phyloP scores from a whole-genome alignment of 306 rosid species.

The Quercus alba region DNA sequence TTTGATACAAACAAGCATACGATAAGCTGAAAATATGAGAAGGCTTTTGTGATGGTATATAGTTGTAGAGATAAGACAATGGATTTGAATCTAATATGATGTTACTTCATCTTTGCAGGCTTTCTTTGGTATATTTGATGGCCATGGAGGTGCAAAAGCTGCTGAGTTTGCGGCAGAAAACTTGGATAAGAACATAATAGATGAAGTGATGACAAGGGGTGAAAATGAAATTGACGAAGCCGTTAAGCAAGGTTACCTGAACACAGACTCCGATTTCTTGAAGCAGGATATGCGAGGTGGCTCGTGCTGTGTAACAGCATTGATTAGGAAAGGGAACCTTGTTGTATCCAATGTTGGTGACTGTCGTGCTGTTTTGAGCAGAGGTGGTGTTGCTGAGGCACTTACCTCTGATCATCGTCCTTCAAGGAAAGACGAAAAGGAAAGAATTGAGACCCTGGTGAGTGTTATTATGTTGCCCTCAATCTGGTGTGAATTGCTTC shows the following conservation, averaged over 20 bases:
- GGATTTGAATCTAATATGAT: constrained; percentile 19
- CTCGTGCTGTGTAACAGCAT: constrained; percentile 81
- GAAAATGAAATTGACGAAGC: constrained; percentile 59
- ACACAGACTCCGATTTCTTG: constrained; percentile 71
- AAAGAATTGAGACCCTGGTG: constrained; percentile 72
- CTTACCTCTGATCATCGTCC: constrained; percentile 91
- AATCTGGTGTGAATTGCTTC: not conserved
- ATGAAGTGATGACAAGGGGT: constrained; percentile 46
- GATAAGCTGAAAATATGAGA: not conserved
- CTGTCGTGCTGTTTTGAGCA: constrained; percentile 93
- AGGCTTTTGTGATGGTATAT: not conserved
- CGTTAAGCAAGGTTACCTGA: constrained; percentile 77
- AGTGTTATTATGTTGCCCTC: constrained; percentile 10
- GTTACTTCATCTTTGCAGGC: constrained; percentile 54
- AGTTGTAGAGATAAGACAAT: not conserved
- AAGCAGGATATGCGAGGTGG: constrained; percentile 74
- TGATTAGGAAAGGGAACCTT: constrained; percentile 70
- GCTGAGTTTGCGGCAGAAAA: constrained; percentile 80
- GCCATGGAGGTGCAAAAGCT: constrained; percentile 93
- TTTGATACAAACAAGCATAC: not conserved
- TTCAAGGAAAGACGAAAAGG: constrained; percentile 74
- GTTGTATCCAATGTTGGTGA: constrained; percentile 85
- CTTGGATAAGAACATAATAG: constrained; percentile 64
- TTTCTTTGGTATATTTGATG: constrained; percentile 84
- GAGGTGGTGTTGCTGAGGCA: constrained; percentile 72